Evolutionary conservation across 805 yeast species (phyloP), one percentile per base, ranked within the genome.

Genomic region (Zygoascus biomembranicola): DNA sequence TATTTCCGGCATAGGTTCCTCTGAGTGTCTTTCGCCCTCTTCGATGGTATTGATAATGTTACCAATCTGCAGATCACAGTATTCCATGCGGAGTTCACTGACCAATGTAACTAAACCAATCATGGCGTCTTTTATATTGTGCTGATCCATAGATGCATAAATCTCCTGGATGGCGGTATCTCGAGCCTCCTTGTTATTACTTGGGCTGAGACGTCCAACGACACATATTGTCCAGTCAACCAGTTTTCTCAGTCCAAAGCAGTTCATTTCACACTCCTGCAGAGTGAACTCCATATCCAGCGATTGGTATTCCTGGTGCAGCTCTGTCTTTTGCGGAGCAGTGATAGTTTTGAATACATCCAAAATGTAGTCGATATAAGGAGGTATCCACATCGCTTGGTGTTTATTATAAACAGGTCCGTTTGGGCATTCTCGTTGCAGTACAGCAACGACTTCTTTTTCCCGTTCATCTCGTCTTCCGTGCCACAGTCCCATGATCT

Each of bases 301-400:
- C 31, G 50, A 46, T 16, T 47, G 43, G 43, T 50, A 56, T 23
- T 51, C 45, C 32, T 44, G 47, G 28, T 8, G 16, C 13, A 46
- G 23, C 10, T 16, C 39, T 32, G 47, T 19, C 8, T 51, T n/a
- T 43, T 26, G 20, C 52, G 47, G 19, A 20, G 53, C 16, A 57
- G 50, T 16, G 49, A 31, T 42, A n/a, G 19, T 23, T 56, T 47
- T n/a, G 50, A 58, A 35, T 10, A 53, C 39, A 13, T 46, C 23
- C 47, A 42, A 35, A 6, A 47, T 48, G 32, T 51, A 56, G 16
- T 45, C 53, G 39, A 56, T 45, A 35, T 56, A 39, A 32, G 48
- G 39, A 6, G 61, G 61, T 28, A 56, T 19, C 61, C 61, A 58
- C 42, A 47, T 13, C 16, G 19, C 50, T 23, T 58, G 59, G 26